phyloP scores from a whole-genome alignment of 2,329 filamentous ascomycete genomes.

The Penicillium verrucosum region DNA sequence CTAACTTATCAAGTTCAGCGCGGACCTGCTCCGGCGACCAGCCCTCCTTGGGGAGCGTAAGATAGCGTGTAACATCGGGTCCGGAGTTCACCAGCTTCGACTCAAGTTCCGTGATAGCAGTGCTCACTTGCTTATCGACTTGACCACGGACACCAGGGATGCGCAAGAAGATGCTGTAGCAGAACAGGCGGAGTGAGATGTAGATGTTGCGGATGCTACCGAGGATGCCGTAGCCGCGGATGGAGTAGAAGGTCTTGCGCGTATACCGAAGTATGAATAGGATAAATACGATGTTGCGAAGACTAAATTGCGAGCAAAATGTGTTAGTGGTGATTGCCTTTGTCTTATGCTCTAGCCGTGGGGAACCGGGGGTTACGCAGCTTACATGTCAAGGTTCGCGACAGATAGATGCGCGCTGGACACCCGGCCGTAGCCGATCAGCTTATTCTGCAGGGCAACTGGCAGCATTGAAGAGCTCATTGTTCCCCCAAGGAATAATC shows the following conservation, averaged over 20 bases:
- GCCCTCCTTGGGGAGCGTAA: constrained; percentile 76
- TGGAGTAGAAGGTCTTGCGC: constrained; percentile 74
- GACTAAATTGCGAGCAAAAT: constrained; percentile 45
- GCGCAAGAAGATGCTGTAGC: constrained; percentile 82
- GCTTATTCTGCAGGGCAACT: constrained; percentile 45
- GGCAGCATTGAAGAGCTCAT: constrained; percentile 45
- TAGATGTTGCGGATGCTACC: constrained; percentile 76
- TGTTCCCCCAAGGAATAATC: constrained; percentile 9
- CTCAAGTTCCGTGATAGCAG: constrained; percentile 76
- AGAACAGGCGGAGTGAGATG: constrained; percentile 64
- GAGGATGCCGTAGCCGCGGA: constrained; percentile 82
- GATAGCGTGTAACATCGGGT: constrained; percentile 68
- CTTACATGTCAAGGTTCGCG: constrained; percentile 46
- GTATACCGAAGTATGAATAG: constrained; percentile 82
- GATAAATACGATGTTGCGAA: constrained; percentile 85
- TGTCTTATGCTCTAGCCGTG: not conserved
- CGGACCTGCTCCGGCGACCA: constrained; percentile 75
- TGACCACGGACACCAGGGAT: constrained; percentile 81
- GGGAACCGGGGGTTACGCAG: constrained; percentile 10
- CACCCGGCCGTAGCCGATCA: constrained; percentile 37
- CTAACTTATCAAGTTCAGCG: constrained; percentile 73
- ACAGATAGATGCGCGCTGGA: constrained; percentile 34
- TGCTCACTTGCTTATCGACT: constrained; percentile 78
- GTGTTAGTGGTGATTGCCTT: constrained; percentile 5
- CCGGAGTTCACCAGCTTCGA: constrained; percentile 74